Base-by-base conservation (phyloP, 2,329 filamentous ascomycete species). In the Colletotrichum trifolii region DNA sequence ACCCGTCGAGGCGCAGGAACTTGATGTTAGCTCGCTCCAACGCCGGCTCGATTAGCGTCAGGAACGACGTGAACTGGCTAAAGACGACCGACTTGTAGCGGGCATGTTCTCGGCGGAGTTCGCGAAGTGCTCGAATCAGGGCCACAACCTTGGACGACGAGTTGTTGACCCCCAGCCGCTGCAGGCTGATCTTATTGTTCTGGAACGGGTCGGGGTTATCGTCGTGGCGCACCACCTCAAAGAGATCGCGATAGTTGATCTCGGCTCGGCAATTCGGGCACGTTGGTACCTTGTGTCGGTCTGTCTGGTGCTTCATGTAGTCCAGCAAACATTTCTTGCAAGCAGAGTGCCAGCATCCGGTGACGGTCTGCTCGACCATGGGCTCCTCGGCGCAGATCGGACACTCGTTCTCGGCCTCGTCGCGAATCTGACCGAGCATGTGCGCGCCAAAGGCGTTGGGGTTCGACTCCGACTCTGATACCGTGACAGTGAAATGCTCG, bases 301-400 rank as follows among this genome's bases (percentile, higher is more conserved):
- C 89, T 5, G 85, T 90, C 75, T 97, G 91, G 72, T 97, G 94
- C 68, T 91, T 89, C 73, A 99, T 96, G 71, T 93, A 97, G 70
- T 93, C 89, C 2, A 96, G 81, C n/a, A 98, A 81, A 72, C 96
- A 99, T 67, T 92, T 91, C 78, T 96, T 97, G 81, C 96, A 99
- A 1, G 96, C 94, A 39, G 93, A 97, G 77, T 99, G 96, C 94
- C 96, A 99, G 78, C 96, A 99, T 0, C 93, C 93, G 0, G 96
- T 98, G 2, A 99, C 96, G 0, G 92, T 91, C 73, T 97, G 95
- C 58, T 97, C 91, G 45, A 93, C 87, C 94, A 98, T 98, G 4
- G 94, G 94, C 75, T 98, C 96, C 76, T 98, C 95, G 4, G 92
- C 89, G 78, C 96, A 99, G 56, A 99, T 92, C 0, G 96, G 95